These are phyloP conservation scores for Pterula multifida DNA, from an alignment of 1,284 basidiomycete genomes.

Conservation along the genomic window DNA sequence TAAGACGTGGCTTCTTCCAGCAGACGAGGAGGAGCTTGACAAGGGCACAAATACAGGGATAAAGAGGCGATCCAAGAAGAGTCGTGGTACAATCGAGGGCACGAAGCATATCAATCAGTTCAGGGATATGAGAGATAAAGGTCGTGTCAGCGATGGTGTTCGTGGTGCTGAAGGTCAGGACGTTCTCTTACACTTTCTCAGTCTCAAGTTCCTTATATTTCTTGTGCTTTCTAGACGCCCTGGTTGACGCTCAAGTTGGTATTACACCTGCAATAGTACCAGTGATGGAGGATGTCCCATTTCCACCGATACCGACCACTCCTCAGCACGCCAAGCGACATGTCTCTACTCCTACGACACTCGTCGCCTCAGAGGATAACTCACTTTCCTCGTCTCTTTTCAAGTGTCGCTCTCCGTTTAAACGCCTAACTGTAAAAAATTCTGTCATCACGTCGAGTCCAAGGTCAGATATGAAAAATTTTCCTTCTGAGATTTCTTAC, in stretches of 20 bases:
- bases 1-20: slow-evolving; percentile 28
- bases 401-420: no score
- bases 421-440: no score
- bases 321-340: neutral
- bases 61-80: neutral
- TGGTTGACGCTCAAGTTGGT: neutral
- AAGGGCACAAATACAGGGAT: neutral
- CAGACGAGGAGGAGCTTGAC: slow-evolving; percentile 18
- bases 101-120: neutral
- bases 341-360: neutral
- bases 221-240: slow-evolving; percentile 11
- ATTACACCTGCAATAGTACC: neutral
- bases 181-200: neutral
- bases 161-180: neutral
- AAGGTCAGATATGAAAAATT: no score
- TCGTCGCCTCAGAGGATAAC: neutral
- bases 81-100: neutral
- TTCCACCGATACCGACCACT: neutral
- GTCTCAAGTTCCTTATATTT: neutral
- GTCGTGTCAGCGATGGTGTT: neutral
- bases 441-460: no score
- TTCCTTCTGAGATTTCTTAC: no score
- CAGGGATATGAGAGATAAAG: neutral
- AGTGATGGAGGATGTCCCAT: neutral
- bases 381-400: no score